Evolutionary conservation across 768 basidiomycete species (phyloP), one percentile per base, ranked within the genome.

Genomic region (Hemileccinum rubropunctum): DNA sequence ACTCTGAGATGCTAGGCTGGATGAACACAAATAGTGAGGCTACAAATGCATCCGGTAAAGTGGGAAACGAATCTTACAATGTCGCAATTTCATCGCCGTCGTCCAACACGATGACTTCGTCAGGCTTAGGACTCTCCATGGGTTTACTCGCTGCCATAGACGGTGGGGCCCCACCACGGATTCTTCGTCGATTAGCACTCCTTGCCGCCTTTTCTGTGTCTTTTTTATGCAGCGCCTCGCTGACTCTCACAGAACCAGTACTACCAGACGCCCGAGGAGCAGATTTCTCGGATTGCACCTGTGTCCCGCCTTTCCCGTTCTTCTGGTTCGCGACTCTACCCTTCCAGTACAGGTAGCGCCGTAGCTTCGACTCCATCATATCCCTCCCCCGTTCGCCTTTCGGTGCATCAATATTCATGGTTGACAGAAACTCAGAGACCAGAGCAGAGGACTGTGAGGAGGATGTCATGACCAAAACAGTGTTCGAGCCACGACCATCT

Each of bases 381-480:
- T 60, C 70, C 35, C 80, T 76, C 1, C 91, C 95, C 51, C 81
- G 82, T 46, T 71, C 58, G 2, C 87, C 89, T 21, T 74, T 75
- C 4, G 79, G 77, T 0, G 80, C 78, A 37, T 75, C 70, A 3
- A 73, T 64, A 51, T 88, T 74, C 73, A 88, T 81, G 32, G 47
- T 43, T 0, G 84, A 79, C 7, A 98, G 77, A 68, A 90, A 98
- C 52, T 94, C 86, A 2, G 82, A 82, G 18, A 98, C 71, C 38
- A 88, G 77, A 17, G 76, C 76, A 58, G 86, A 87, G 0, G 88
- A 88, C 32, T 83, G 77, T 15, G 84, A 77, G 0, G 93, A 92
- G 1, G 86, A 83, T 3, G 87, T 82, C 94, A 99, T 95, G 48
- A 98, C 75, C 26, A 98, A 80, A 9, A 95, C 79, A 2, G 81